Evolutionary conservation across 345 rosid genomes (phyloP).

Genomic region (Syzygium aqueum): DNA sequence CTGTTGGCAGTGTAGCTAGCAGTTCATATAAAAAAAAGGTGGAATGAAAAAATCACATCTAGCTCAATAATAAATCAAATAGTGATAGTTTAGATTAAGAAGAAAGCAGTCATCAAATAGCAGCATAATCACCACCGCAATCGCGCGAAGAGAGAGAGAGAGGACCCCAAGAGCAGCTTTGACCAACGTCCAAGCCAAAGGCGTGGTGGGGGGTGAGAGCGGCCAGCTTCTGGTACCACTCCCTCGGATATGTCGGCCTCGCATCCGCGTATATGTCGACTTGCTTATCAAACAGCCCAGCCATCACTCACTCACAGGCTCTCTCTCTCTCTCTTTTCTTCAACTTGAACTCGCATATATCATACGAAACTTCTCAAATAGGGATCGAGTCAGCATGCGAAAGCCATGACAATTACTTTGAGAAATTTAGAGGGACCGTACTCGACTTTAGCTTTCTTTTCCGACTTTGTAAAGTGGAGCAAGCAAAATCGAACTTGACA

Average conservation of each 20-base stretch:
- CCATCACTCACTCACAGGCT: conserved; percentile 16
- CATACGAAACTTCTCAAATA: background rate
- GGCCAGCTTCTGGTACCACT: conserved; percentile 52
- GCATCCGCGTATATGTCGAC: conserved; percentile 39
- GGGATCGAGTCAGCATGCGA: background rate
- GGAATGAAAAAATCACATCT: background rate
- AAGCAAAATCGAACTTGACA: background rate
- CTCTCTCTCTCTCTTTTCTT: background rate
- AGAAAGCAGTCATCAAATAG: background rate
- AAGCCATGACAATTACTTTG: background rate
- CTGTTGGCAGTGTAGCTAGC: background rate
- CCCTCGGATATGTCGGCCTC: conserved; percentile 47
- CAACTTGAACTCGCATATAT: background rate
- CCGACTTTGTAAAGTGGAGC: background rate
- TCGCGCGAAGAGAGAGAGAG: background rate
- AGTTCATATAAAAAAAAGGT: background rate
- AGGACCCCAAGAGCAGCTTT: conserved; percentile 58
- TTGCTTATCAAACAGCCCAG: conserved; percentile 52
- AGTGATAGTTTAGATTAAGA: background rate
- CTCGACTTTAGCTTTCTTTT: fast-evolving
- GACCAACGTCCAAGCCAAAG: conserved; percentile 67
- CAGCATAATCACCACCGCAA: background rate
- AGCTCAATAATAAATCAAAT: background rate
- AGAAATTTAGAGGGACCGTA: background rate
- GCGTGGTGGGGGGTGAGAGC: conserved; percentile 26